Base-by-base conservation (phyloP, 2,329 filamentous ascomycete species). In the Ophiostoma piceae region DNA sequence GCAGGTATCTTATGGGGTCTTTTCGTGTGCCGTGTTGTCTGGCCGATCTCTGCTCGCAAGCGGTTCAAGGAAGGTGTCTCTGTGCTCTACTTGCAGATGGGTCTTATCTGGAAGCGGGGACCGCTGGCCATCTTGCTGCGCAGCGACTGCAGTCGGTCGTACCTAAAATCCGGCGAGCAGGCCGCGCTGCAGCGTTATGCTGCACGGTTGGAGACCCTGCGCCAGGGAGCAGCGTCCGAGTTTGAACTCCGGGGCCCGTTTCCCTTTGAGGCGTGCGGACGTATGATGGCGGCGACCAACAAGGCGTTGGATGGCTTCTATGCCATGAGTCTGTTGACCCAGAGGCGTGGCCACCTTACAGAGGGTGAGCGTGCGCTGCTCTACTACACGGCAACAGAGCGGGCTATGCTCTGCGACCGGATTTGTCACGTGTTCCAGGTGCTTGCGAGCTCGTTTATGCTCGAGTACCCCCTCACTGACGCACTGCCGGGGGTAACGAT, bases 21-120 rank as follows among this genome's bases (percentile, higher is more conserved):
- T 71, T 85, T 98, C 68, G 86, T 98, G 72, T 97, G 94, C 67
- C 87, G 94, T 71, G 77, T 96, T 67, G 89, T 99, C 73, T 98
- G 94, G 92, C 95, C 95, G 9, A 96, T 97, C 72, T 95, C 92
- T 41, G 95, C 93, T 1, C 87, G 95, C 62, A 84, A 86, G 73
- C 96, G 96, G 79, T 89, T 98, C 75, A 92, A 95, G 76, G 90
- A 96, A 75, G 94, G 94, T 1, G 84, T 97, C 12, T 92, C 92
- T 37, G 84, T 97, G n/a, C 82, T 99, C 14, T 98, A 95, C 86
- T 84, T 99, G 7, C 92, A 96, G 71, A 94, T 99, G 88, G 92
- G 93, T 19, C 84, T 99, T 43, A 94, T 98, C 73, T 99, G 95
- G 95, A 96, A 94, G 80, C 88, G 94, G 64, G 94, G 96, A 9